Percentiles rank a stretch among this genome's conserved stretches.
phyloP scores from a whole-genome alignment of 1,284 basidiomycete species.

The Fomitopsis schrenkii region DNA sequence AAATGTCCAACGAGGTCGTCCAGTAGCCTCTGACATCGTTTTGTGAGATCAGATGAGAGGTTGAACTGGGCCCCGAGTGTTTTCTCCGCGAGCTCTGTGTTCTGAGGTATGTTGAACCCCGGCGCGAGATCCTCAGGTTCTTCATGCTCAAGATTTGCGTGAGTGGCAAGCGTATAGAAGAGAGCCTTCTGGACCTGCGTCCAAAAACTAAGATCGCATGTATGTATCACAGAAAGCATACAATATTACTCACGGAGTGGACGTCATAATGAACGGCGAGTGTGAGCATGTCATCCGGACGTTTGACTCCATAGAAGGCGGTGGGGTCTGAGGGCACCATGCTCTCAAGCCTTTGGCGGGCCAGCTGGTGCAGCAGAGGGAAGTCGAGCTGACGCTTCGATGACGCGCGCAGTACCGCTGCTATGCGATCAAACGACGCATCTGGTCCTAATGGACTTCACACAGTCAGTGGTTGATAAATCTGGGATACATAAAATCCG shows the following conservation, averaged over 20 bases:
- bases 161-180: slow-evolving; percentile 56
- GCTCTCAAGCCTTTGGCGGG: slow-evolving; percentile 35
- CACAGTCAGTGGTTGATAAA: slow-evolving; percentile 4
- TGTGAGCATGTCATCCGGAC: slow-evolving; percentile 47
- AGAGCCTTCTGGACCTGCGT: slow-evolving; percentile 55
- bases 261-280: slow-evolving; percentile 44
- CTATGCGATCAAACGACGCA: slow-evolving; percentile 40
- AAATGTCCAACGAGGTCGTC: slow-evolving; percentile 53
- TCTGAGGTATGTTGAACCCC: not conserved
- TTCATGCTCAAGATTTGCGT: slow-evolving; percentile 45
- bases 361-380: slow-evolving; percentile 43
- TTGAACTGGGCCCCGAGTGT: slow-evolving; percentile 11
- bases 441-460: slow-evolving; percentile 41
- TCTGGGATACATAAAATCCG: not conserved
- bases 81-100: not conserved
- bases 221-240: not conserved
- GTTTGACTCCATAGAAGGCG: slow-evolving; percentile 18
- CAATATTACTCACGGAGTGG: slow-evolving; percentile 34
- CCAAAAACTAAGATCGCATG: not conserved
- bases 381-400: slow-evolving; percentile 52
- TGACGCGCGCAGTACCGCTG: slow-evolving; percentile 50
- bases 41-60: slow-evolving; percentile 20
- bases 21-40: slow-evolving; percentile 27
- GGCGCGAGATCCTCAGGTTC: slow-evolving; percentile 10
- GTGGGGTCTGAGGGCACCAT: slow-evolving; percentile 37